phyloP scores from a whole-genome alignment of 805 yeast species.

The Saccharomyces cerevisiae region DNA sequence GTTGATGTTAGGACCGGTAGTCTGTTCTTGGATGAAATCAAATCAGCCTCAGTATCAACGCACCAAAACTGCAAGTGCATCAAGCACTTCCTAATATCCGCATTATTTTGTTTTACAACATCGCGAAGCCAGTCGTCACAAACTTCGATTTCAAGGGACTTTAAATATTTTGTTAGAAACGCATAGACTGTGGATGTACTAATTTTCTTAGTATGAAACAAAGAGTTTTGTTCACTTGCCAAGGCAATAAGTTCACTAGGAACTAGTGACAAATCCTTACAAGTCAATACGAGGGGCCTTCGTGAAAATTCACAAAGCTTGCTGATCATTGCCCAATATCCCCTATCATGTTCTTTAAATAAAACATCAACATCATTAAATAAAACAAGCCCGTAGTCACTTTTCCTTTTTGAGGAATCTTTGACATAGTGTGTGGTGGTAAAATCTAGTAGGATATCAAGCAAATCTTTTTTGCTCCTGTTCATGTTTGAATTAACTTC shows the following conservation, averaged over 20 bases:
- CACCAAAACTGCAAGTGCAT: conserved; percentile 36
- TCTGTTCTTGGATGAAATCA: not conserved
- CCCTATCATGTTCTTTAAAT: conserved; percentile 64
- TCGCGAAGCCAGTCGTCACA: conserved; percentile 24
- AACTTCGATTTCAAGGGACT: conserved; percentile 29
- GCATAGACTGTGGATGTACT: conserved; percentile 19
- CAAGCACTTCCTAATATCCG: conserved; percentile 43
- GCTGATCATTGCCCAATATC: conserved; percentile 69
- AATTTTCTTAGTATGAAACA: conserved; percentile 26
- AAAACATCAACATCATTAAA: conserved; percentile 82
- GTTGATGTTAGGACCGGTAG: not conserved
- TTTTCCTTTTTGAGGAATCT: conserved; percentile 16
- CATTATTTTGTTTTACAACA: conserved; percentile 22
- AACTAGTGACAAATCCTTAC: conserved; percentile 40
- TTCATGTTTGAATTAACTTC: conserved; percentile 73
- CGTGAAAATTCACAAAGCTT: conserved; percentile 53
- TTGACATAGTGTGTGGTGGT: conserved; percentile 80
- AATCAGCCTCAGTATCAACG: not conserved
- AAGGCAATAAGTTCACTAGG: conserved; percentile 43
- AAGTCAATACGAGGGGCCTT: conserved; percentile 64
- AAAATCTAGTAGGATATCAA: conserved; percentile 59
- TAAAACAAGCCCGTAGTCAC: conserved; percentile 56
- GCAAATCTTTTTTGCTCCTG: conserved; percentile 65
- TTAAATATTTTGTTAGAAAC: conserved; percentile 31
- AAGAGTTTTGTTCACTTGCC: conserved; percentile 37